phyloP scores from a whole-genome alignment of 2,329 filamentous ascomycete genomes.

The Microdochium nivale region DNA sequence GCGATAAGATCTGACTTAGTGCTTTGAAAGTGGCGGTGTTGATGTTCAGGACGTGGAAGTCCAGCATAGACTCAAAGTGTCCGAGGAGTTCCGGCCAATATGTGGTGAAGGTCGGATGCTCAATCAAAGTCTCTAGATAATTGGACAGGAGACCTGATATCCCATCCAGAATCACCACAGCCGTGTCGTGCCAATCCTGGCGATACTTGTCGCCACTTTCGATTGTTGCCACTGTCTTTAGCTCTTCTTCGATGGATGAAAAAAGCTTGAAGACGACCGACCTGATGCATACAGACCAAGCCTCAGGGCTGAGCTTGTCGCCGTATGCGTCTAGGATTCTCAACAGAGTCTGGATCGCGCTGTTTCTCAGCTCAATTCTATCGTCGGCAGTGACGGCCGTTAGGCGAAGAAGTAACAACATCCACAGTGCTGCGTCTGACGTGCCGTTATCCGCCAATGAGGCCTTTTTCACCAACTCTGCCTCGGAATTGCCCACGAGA shows the following conservation, averaged over 20 bases:
- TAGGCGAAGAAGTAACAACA: constrained; percentile 63
- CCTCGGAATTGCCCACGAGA: constrained; percentile 44
- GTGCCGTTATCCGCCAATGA: constrained; percentile 48
- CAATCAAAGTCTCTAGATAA: constrained; percentile 65
- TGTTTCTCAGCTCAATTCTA: constrained; percentile 70
- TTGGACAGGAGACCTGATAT: constrained; percentile 65
- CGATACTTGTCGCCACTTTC: constrained; percentile 30
- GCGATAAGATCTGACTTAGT: constrained; percentile 53
- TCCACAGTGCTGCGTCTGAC: constrained; percentile 67
- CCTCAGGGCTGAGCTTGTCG: constrained; percentile 65
- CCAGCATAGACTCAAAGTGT: constrained; percentile 57
- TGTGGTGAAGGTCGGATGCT: constrained; percentile 56
- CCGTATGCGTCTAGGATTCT: constrained; percentile 90
- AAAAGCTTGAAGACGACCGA: constrained; percentile 74
- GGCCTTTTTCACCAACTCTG: constrained; percentile 50
- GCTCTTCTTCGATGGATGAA: constrained; percentile 54
- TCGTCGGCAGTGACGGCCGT: constrained; percentile 64
- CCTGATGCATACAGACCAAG: constrained; percentile 78
- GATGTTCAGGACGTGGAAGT: constrained; percentile 57
- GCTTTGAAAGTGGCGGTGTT: constrained; percentile 65
- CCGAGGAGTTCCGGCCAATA: constrained; percentile 70
- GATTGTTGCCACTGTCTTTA: constrained; percentile 29
- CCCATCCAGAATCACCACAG: constrained; percentile 64
- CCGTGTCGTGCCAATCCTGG: constrained; percentile 64
- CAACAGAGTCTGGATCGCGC: constrained; percentile 83